A percentile compares a stretch with the other conserved stretches of the same genome.
phyloP scores from a whole-genome alignment of 805 yeast genomes.

The Kodamaea neixiangensis region DNA sequence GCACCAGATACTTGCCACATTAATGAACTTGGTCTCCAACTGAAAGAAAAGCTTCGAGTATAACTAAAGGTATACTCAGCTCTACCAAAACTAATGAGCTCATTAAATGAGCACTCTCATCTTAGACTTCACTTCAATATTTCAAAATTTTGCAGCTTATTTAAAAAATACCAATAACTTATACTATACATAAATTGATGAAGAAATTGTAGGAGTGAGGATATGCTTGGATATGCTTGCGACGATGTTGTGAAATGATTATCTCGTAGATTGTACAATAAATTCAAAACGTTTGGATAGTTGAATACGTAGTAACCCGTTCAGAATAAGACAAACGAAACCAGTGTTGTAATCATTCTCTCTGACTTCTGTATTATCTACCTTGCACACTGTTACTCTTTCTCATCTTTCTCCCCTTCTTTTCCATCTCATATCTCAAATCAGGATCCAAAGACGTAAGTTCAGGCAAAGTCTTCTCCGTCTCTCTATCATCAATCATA shows the following conservation, averaged over 20 bases:
- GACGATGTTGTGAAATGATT: no score
- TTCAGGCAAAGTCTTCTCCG: constrained; percentile 18
- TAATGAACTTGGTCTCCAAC: constrained; percentile 9
- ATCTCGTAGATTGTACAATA: no score
- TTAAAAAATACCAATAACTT: not conserved
- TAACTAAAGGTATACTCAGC: no score
- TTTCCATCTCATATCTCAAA: constrained; percentile 12
- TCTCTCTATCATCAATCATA: not conserved
- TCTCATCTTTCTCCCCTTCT: constrained; percentile 3
- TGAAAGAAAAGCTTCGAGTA: not conserved
- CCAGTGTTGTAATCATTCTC: no score
- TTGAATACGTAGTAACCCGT: no score
- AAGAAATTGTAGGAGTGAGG: no score
- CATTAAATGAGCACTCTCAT: constrained; percentile 17
- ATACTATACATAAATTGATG: not conserved
- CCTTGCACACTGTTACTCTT: no score
- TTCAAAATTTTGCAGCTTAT: not conserved
- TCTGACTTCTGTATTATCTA: no score
- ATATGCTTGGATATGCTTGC: no score
- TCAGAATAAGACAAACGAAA: no score
- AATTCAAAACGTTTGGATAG: no score
- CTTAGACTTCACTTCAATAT: not conserved
- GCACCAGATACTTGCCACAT: constrained; percentile 47
- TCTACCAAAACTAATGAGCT: no score
- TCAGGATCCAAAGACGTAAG: constrained; percentile 28